These are phyloP conservation scores for Cydonia oblonga DNA, from an alignment of 331 rosid species.

Conservation along the genomic window DNA sequence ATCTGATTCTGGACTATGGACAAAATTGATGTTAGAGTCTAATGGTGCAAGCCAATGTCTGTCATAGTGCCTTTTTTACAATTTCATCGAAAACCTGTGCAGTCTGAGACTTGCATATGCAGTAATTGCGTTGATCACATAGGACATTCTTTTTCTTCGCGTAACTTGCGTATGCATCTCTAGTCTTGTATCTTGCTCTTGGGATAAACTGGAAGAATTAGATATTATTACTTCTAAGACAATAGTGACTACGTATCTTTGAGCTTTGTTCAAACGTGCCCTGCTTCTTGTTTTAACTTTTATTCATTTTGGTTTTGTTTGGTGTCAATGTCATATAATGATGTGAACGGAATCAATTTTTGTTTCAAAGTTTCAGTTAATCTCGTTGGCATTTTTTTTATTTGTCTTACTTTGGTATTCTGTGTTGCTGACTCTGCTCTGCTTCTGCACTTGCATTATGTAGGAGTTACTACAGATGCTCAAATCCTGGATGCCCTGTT, in stretches of 20 bases:
- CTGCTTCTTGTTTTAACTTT: neutral
- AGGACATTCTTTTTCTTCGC: neutral
- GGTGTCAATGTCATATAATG: neutral
- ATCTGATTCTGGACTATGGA: neutral
- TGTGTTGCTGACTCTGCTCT: neutral
- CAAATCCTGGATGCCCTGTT: conserved; percentile 75
- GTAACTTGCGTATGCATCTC: neutral
- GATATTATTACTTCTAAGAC: neutral
- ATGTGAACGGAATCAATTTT: neutral
- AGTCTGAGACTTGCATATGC: neutral
- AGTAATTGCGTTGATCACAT: neutral
- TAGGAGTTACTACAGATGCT: conserved; percentile 93
- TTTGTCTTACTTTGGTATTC: neutral
- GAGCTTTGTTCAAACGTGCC: neutral
- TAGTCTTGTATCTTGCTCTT: neutral
- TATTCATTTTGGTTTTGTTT: neutral
- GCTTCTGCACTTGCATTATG: conserved; percentile 10
- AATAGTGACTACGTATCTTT: neutral
- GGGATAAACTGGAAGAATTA: neutral
- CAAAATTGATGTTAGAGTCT: neutral
- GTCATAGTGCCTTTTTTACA: neutral
- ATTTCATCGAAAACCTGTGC: neutral
- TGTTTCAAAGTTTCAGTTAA: neutral
- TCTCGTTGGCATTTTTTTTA: neutral
- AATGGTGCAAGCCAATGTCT: neutral